phyloP scores from a whole-genome alignment of 2,329 filamentous ascomycete species.

The Phoma sp. region DNA sequence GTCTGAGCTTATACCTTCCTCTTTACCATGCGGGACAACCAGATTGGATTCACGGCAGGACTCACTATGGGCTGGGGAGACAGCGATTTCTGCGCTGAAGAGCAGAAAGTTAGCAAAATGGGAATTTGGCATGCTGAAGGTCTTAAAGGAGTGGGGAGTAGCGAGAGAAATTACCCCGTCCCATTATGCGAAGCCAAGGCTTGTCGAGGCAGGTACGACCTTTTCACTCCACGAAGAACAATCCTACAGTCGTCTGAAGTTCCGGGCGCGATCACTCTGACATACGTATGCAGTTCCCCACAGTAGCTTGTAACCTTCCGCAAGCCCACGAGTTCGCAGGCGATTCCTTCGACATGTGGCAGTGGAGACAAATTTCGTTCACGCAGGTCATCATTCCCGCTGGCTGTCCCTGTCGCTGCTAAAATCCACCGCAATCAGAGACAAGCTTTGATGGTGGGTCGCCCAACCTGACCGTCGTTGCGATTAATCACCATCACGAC shows the following conservation, averaged over 20 bases:
- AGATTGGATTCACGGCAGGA: no score
- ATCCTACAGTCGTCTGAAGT: no score
- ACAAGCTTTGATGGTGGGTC: constrained; percentile 18
- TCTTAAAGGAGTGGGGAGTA: constrained; percentile 1
- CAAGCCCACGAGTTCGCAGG: constrained; percentile 8
- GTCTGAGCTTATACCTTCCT: no score
- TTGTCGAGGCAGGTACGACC: constrained; percentile 2
- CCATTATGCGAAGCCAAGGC: constrained; percentile 9
- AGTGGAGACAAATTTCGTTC: constrained; percentile 11
- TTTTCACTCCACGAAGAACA: no score
- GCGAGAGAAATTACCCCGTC: neutral
- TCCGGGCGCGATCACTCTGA: no score
- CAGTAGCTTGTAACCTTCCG: neutral
- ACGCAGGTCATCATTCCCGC: constrained; percentile 1
- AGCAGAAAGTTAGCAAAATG: neutral
- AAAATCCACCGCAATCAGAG: constrained; percentile 6
- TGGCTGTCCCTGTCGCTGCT: constrained; percentile 4
- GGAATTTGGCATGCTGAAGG: neutral
- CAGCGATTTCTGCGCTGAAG: neutral
- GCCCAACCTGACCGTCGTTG: constrained; percentile 5
- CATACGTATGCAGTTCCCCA: neutral
- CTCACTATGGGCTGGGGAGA: no score
- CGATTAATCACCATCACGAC: constrained; percentile 13
- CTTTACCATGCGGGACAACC: no score
- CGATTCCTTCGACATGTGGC: neutral